Conservation (phyloP, 1,284 basidiomycete species). For the Schizophyllum commune region DNA sequence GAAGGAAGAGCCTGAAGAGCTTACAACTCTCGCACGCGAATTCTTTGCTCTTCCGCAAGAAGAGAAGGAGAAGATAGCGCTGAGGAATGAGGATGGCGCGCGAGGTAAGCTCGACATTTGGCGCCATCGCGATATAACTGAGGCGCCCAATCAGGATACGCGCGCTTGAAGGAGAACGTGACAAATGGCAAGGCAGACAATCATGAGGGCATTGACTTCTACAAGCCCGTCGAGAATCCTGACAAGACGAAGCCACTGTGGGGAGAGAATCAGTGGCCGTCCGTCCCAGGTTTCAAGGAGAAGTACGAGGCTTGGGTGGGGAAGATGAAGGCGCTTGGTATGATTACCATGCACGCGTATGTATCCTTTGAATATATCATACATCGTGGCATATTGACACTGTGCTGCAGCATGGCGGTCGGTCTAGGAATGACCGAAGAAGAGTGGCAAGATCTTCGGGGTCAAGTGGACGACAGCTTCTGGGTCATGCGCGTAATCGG, state of each 20-base stretch:
- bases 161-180: slow-evolving; percentile 69
- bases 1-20: slow-evolving; percentile 56
- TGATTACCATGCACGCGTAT: slow-evolving; percentile 76
- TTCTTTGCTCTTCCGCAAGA: slow-evolving; percentile 69
- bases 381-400: not conserved
- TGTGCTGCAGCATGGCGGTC: slow-evolving; percentile 55
- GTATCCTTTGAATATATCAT: slow-evolving; percentile 18
- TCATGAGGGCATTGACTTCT: slow-evolving; percentile 81
- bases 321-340: slow-evolving; percentile 75
- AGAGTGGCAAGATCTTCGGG: slow-evolving; percentile 62
- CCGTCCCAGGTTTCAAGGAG: slow-evolving; percentile 44
- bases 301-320: slow-evolving; percentile 67
- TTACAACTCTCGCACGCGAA: slow-evolving; percentile 51
- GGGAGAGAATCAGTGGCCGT: slow-evolving; percentile 84
- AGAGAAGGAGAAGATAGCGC: slow-evolving; percentile 63
- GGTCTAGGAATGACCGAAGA: slow-evolving; percentile 65
- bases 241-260: slow-evolving; percentile 63
- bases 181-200: slow-evolving; percentile 80
- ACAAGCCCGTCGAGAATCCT: slow-evolving; percentile 61
- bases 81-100: slow-evolving; percentile 63
- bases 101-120: slow-evolving; percentile 45
- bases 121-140: slow-evolving; percentile 2
- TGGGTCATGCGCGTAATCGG: slow-evolving; percentile 84
- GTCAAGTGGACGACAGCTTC: slow-evolving; percentile 72
- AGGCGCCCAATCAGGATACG: slow-evolving; percentile 46